Evolutionary conservation across 2,329 filamentous ascomycete species (phyloP).

Genomic region (Cyphellophora europaea): DNA sequence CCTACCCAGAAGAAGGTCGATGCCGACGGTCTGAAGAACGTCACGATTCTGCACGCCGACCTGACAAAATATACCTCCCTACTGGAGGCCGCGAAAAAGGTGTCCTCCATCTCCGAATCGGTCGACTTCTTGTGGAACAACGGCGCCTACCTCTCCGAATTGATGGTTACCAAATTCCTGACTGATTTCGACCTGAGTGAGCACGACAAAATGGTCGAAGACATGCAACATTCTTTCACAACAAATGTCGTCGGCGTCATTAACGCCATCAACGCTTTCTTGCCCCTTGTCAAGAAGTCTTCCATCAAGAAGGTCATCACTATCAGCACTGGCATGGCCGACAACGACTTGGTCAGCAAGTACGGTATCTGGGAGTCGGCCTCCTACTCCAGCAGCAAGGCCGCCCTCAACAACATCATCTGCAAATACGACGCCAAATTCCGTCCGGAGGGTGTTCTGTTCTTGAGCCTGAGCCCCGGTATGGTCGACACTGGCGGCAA

Average conservation of each 20-base stretch:
- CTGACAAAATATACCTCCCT: constrained; percentile 31
- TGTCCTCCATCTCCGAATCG: constrained; percentile 14
- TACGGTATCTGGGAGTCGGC: constrained; percentile 25
- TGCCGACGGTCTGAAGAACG: constrained; percentile 31
- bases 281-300: constrained; percentile 44
- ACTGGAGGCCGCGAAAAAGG: constrained; percentile 21
- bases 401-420: constrained; percentile 42
- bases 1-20: constrained; percentile 35
- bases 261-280: constrained; percentile 43
- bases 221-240: constrained; percentile 26
- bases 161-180: constrained; percentile 25
- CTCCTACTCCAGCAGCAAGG: constrained; percentile 43
- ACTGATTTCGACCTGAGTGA: constrained; percentile 24
- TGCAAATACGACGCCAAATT: constrained; percentile 46
- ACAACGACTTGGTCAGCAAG: constrained; percentile 33
- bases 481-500: constrained; percentile 37
- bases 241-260: constrained; percentile 45
- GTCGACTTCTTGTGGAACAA: constrained; percentile 48
- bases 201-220: constrained; percentile 26
- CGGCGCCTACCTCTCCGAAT: constrained; percentile 28
- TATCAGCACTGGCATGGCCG: constrained; percentile 41
- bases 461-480: constrained; percentile 44
- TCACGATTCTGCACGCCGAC: constrained; percentile 40
- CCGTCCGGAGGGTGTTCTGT: constrained; percentile 41
- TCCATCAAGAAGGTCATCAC: constrained; percentile 45